Evolutionary conservation across 2,329 filamentous ascomycete species (phyloP).

Genomic region (Aspergillus pseudoterreus): DNA sequence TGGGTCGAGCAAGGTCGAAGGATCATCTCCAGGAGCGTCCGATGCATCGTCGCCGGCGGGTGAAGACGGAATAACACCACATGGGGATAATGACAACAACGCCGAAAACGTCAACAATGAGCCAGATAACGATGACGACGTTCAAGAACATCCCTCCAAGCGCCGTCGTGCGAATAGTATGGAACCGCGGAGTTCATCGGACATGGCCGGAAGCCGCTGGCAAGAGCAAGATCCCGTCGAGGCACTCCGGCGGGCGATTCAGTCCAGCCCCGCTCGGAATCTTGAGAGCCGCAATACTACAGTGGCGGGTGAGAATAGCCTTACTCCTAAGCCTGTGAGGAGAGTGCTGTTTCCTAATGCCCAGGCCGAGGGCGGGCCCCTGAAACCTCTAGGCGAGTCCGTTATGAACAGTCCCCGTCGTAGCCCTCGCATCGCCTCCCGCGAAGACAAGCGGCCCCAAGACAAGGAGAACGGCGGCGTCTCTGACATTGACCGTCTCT

Average conservation of each 20-base stretch:
- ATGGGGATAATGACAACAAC: slow-evolving; percentile 23
- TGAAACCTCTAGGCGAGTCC: slow-evolving; percentile 36
- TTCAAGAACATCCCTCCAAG: slow-evolving; percentile 32
- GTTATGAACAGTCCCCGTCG: slow-evolving; percentile 48
- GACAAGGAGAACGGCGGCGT: slow-evolving; percentile 59
- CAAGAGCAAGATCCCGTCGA: slow-evolving; percentile 40
- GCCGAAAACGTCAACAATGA: slow-evolving; percentile 16
- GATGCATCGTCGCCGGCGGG: slow-evolving; percentile 35
- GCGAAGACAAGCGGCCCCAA: slow-evolving; percentile 36
- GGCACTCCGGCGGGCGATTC: slow-evolving; percentile 53
- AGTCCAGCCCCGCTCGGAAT: slow-evolving; percentile 58
- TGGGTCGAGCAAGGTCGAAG: slow-evolving; percentile 26
- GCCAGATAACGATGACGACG: slow-evolving; percentile 28
- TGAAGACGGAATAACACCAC: slow-evolving; percentile 34
- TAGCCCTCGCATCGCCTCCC: slow-evolving; percentile 35
- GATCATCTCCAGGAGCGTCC: slow-evolving; percentile 37
- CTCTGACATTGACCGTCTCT: slow-evolving; percentile 58
- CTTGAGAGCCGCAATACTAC: slow-evolving; percentile 40
- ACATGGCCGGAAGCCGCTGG: slow-evolving; percentile 31
- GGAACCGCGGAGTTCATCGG: slow-evolving; percentile 39
- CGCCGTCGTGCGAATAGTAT: slow-evolving; percentile 47
- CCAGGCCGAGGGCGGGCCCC: slow-evolving; percentile 29
- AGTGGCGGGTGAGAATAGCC: slow-evolving; percentile 45
- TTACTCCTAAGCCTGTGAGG: slow-evolving; percentile 54
- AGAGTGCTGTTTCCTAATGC: slow-evolving; percentile 42